phyloP scores from a whole-genome alignment of 202 grass and related monocot genomes.

The Eragrostis tef region DNA sequence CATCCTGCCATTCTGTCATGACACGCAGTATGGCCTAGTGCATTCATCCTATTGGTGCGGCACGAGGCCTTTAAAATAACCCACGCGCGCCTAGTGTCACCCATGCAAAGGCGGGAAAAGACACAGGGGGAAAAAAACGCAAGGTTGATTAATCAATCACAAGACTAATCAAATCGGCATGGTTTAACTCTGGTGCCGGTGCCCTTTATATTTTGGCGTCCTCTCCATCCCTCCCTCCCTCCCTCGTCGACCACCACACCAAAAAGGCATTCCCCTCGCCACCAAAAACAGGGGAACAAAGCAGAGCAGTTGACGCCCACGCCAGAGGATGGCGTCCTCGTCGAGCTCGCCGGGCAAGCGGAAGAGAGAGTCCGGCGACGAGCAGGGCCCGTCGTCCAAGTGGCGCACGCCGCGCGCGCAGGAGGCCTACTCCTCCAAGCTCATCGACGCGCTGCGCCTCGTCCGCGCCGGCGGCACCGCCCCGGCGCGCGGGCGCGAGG shows the following conservation, averaged over 20 bases:
- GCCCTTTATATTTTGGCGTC: conserved; percentile 4
- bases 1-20: too few species aligned
- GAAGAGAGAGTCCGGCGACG: conserved; percentile 18
- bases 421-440: conserved; percentile 70
- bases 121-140: too few species aligned
- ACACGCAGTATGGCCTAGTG: too few species aligned
- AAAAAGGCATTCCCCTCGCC: neutral
- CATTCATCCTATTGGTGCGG: too few species aligned
- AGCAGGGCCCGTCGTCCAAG: conserved; percentile 9
- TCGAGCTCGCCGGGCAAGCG: conserved; percentile 26
- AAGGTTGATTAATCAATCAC: too few species aligned
- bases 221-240: too few species aligned
- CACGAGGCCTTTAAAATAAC: too few species aligned
- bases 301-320: neutral
- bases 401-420: conserved; percentile 72
- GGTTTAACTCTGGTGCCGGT: too few species aligned
- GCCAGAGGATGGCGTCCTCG: conserved; percentile 13
- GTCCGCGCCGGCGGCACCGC: conserved; percentile 31
- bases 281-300: neutral
- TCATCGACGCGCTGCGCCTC: conserved; percentile 67
- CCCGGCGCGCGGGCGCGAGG: conserved; percentile 36
- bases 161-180: too few species aligned
- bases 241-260: too few species aligned
- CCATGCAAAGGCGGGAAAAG: too few species aligned
- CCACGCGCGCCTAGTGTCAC: too few species aligned